Conservation (phyloP, 257 asterid species). For the Echium plantagineum region DNA sequence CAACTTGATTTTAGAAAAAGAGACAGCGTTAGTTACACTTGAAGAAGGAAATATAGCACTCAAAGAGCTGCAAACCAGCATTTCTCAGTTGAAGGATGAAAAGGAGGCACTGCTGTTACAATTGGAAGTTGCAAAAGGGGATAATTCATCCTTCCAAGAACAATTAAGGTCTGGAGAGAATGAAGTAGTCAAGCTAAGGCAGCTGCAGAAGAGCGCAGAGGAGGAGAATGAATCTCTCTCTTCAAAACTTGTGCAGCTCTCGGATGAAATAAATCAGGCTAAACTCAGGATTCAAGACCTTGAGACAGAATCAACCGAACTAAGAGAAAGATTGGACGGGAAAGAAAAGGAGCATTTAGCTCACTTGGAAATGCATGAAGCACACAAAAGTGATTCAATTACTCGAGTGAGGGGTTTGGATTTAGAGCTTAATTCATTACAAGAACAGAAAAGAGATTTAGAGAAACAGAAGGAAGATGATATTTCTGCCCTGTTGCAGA, state of each 20-base stretch:
- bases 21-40: constrained; percentile 19
- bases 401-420: constrained; percentile 55
- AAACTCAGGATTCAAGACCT: constrained; percentile 36
- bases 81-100: constrained; percentile 32
- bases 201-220: constrained; percentile 18
- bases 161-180: constrained; percentile 32
- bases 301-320: constrained; percentile 25
- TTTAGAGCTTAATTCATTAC: constrained; percentile 46
- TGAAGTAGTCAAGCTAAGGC: constrained; percentile 36
- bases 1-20: constrained; percentile 26
- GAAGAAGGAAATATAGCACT: constrained; percentile 32
- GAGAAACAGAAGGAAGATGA: constrained; percentile 57
- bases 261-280: constrained; percentile 27
- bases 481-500: constrained; percentile 40
- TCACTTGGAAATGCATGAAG: constrained; percentile 58
- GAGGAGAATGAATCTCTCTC: constrained; percentile 32
- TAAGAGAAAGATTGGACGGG: constrained; percentile 33
- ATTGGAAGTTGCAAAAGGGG: constrained; percentile 36
- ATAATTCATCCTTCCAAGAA: constrained; percentile 21
- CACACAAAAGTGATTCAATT: constrained; percentile 52
- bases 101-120: constrained; percentile 28
- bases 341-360: constrained; percentile 51
- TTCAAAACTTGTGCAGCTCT: constrained; percentile 24
- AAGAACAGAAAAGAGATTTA: constrained; percentile 38
- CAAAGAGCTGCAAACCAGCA: constrained; percentile 27